These are phyloP conservation scores for Auricularia auricula-judae DNA, from an alignment of 768 basidiomycete genomes.

Conservation along the genomic window DNA sequence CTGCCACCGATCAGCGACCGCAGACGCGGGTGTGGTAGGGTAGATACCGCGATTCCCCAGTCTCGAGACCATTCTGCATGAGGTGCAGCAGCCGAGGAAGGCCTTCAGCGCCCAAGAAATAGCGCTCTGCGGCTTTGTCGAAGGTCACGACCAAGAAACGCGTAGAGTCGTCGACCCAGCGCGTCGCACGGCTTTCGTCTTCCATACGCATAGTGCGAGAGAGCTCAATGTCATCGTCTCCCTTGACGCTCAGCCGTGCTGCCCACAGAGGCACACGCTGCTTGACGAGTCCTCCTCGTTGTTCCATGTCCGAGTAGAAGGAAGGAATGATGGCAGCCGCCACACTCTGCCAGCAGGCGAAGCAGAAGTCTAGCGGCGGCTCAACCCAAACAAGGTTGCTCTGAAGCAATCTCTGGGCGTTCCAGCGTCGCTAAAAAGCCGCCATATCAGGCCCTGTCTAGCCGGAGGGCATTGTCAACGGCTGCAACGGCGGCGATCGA, in stretches of 20 bases:
- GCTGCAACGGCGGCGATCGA: no score
- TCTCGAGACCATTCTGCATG: not conserved
- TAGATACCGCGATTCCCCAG: not conserved
- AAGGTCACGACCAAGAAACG: not conserved
- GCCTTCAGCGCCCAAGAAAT: not conserved
- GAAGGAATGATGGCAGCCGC: not conserved
- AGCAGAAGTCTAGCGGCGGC: no score
- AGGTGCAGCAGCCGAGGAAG: not conserved
- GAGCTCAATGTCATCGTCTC: not conserved
- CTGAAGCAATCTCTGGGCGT: no score
- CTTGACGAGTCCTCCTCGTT: not conserved
- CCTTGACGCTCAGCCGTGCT: not conserved
- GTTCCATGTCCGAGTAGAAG: not conserved
- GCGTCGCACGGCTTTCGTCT: not conserved
- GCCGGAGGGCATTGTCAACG: no score
- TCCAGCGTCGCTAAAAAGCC: no score
- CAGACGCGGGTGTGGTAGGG: not conserved
- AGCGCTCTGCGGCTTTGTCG: not conserved
- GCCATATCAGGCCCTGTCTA: no score
- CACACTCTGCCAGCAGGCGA: no score
- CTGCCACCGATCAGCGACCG: constrained; percentile 1
- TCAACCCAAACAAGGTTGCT: no score
- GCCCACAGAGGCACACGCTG: not conserved
- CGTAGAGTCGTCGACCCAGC: not conserved
- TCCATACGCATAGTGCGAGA: not conserved